Percentiles rank a stretch among this genome's conserved stretches.
Conservation (phyloP, 495 filamentous ascomycete species). For the Lophium mytilinum region DNA sequence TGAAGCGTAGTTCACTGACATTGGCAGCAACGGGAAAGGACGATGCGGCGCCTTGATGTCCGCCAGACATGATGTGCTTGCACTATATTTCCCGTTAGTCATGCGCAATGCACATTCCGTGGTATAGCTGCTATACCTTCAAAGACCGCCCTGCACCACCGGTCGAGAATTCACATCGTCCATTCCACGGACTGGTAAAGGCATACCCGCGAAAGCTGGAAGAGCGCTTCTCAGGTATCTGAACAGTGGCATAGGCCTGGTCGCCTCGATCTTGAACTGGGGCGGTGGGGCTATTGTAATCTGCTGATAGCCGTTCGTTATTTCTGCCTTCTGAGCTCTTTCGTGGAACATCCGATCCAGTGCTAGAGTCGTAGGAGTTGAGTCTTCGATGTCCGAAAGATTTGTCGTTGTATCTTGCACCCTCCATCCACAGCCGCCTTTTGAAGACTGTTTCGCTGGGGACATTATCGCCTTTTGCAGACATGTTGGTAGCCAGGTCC, state of each 20-base stretch:
- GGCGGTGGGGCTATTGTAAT: neutral
- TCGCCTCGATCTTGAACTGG: constrained; percentile 3
- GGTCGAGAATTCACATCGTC: constrained; percentile 72
- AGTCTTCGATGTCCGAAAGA: constrained; percentile 15
- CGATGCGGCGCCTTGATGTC: constrained; percentile 22
- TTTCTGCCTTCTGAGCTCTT: neutral
- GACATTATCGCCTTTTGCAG: neutral
- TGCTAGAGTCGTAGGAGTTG: constrained; percentile 14
- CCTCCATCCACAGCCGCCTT: constrained; percentile 33
- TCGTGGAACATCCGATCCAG: neutral
- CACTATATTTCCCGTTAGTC: constrained; percentile 39
- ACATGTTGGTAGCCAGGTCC: neutral
- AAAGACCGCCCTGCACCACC: constrained; percentile 64
- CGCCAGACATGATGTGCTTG: constrained; percentile 53
- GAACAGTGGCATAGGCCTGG: constrained; percentile 9
- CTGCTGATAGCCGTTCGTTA: neutral
- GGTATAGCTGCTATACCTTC: constrained; percentile 29
- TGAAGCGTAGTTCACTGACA: constrained; percentile 84
- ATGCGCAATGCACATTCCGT: neutral
- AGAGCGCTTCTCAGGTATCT: constrained; percentile 5
- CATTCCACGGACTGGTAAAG: constrained; percentile 80
- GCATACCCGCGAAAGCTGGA: constrained; percentile 42
- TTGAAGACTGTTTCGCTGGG: constrained; percentile 16
- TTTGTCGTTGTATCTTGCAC: constrained; percentile 19
- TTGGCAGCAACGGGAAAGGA: constrained; percentile 51